Evolutionary conservation across 805 yeast species (phyloP).

Genomic region (Crinitomyces ghanaensis): DNA sequence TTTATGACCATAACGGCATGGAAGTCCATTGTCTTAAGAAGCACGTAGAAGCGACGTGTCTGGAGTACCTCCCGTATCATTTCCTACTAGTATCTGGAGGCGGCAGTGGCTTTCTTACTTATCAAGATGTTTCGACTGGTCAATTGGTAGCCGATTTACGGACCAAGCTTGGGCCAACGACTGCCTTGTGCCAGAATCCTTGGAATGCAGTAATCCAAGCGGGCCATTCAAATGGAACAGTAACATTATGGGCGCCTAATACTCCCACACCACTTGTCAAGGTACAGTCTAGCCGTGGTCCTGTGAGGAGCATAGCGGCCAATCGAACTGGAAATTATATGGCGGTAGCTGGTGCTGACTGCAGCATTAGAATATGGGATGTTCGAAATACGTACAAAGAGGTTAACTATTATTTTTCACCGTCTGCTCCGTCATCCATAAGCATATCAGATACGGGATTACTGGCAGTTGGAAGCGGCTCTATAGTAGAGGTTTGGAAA

Average conservation of each 20-base stretch:
- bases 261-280: conserved; percentile 78
- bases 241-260: conserved; percentile 87
- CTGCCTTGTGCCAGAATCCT: conserved; percentile 80
- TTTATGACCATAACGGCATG: conserved; percentile 82
- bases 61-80: conserved; percentile 90
- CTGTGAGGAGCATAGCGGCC: conserved; percentile 71
- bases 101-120: conserved; percentile 75
- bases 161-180: conserved; percentile 85
- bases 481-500: conserved; percentile 91
- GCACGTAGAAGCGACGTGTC: conserved; percentile 71
- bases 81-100: conserved; percentile 82
- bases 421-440: conserved; percentile 75
- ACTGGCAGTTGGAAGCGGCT: conserved; percentile 87
- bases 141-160: conserved; percentile 68
- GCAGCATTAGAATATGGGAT: conserved; percentile 84
- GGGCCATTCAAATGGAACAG: conserved; percentile 89
- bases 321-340: conserved; percentile 89
- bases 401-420: conserved; percentile 49
- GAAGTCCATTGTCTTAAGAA: conserved; percentile 87
- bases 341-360: conserved; percentile 88
- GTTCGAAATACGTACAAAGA: conserved; percentile 74
- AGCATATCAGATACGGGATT: conserved; percentile 82
- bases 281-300: conserved; percentile 72
- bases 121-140: conserved; percentile 95
- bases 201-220: conserved; percentile 92